A percentile compares a stretch with the other conserved stretches of the same genome.
Conservation (phyloP, 1,284 basidiomycete genomes). For the Vanrija sp. region DNA sequence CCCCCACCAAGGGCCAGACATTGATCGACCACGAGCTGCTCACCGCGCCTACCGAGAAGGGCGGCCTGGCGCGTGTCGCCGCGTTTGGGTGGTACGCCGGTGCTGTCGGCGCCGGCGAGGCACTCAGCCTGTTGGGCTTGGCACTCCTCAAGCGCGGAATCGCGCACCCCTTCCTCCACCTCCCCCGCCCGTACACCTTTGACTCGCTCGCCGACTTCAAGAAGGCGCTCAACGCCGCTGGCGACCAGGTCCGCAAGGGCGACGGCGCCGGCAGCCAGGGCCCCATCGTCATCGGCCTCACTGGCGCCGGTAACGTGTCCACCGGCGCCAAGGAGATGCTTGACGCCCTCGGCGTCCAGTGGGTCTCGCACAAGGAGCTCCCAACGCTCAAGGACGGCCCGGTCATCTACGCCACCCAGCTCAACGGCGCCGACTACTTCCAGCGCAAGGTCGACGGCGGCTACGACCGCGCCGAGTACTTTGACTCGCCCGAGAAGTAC, state of each 20-base stretch:
- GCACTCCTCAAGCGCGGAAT: conserved; percentile 71
- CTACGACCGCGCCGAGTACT: conserved; percentile 69
- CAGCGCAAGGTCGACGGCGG: conserved; percentile 55
- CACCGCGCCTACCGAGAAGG: conserved; percentile 47
- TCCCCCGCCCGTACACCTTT: conserved; percentile 73
- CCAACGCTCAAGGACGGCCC: conserved; percentile 52
- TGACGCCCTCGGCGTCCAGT: conserved; percentile 63
- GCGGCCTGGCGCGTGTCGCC: conserved; percentile 67
- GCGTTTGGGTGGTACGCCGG: conserved; percentile 88
- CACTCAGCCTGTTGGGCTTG: conserved; percentile 70
- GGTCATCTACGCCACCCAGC: conserved; percentile 73
- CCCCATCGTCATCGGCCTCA: conserved; percentile 75
- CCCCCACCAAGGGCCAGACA: conserved; percentile 49
- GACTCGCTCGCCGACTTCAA: conserved; percentile 61
- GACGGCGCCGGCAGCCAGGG: conserved; percentile 53
- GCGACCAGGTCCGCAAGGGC: conserved; percentile 38
- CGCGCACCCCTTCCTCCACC: conserved; percentile 74
- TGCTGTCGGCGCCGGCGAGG: conserved; percentile 78
- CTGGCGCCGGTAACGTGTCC: conserved; percentile 77
- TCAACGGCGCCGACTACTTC: conserved; percentile 68
- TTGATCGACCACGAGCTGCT: conserved; percentile 83
- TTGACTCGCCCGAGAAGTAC: conserved; percentile 63
- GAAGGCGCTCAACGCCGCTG: conserved; percentile 59
- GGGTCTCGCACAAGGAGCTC: conserved; percentile 60
- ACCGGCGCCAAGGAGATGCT: conserved; percentile 69